A percentile compares a stretch with the other conserved stretches of the same genome.
phyloP scores from a whole-genome alignment of 1,284 basidiomycete species.

The Golubevia pallescens region DNA sequence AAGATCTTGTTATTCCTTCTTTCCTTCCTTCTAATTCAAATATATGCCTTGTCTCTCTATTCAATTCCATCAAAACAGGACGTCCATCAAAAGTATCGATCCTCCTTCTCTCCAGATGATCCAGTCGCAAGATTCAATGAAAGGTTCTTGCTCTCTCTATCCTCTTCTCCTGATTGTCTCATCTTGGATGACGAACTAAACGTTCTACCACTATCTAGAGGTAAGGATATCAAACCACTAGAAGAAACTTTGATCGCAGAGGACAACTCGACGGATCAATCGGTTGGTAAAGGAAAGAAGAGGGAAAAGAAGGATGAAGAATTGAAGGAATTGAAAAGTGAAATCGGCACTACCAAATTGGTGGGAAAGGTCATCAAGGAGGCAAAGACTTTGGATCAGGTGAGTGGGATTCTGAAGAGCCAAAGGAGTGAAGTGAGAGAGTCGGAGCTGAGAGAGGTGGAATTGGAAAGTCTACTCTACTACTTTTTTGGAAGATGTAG shows the following conservation, averaged over 20 bases:
- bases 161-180: slow-evolving; percentile 83
- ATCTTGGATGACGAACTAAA: slow-evolving; percentile 98
- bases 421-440: too few relatives aligned
- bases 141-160: slow-evolving; percentile 76
- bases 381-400: slow-evolving; percentile 91
- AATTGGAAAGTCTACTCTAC: too few relatives aligned
- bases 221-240: slow-evolving; percentile 83
- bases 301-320: slow-evolving; percentile 69
- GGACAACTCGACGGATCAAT: slow-evolving; percentile 20
- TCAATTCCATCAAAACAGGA: slow-evolving; percentile 78
- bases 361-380: slow-evolving; percentile 88
- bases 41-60: too few relatives aligned
- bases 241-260: slow-evolving; percentile 67
- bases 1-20: not conserved
- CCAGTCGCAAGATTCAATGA: slow-evolving; percentile 97
- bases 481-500: slow-evolving; percentile 70
- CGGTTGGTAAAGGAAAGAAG: slow-evolving; percentile 69
- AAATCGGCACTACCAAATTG: slow-evolving; percentile 81
- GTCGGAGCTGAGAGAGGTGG: too few relatives aligned
- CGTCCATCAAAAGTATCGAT: slow-evolving; percentile 90
- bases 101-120: slow-evolving; percentile 80
- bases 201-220: slow-evolving; percentile 93
- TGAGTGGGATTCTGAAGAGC: slow-evolving; percentile 24
- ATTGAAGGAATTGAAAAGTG: slow-evolving; percentile 81
- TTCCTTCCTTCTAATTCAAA: too few relatives aligned